These are phyloP conservation scores for Fallopia convolvulus DNA, from an alignment of 148 eudicot species.

Conservation along the genomic window DNA sequence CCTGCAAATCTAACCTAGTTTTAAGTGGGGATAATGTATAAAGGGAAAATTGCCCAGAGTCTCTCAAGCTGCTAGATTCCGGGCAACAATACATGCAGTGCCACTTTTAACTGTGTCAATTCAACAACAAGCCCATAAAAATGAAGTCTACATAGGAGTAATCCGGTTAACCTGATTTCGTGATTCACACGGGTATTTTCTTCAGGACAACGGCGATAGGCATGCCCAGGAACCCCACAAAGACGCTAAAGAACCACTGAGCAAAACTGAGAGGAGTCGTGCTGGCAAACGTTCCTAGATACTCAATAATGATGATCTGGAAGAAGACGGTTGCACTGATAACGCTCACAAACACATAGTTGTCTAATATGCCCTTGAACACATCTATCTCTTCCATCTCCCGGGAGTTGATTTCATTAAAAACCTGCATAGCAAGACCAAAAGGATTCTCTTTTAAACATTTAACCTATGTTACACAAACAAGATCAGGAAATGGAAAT, in stretches of 20 bases:
- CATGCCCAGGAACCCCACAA: slow-evolving; percentile 54
- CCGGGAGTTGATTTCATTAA: slow-evolving; percentile 60
- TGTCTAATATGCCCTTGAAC: slow-evolving; percentile 48
- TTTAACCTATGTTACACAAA: background rate
- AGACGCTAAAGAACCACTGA: slow-evolving; percentile 49
- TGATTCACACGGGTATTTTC: slow-evolving; percentile 23
- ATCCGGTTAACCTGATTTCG: background rate
- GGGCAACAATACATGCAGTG: background rate
- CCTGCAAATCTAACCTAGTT: slow-evolving; percentile 7
- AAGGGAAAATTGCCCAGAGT: slow-evolving; percentile 1
- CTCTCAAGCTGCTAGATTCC: background rate
- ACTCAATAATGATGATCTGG: slow-evolving; percentile 58
- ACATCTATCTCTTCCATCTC: slow-evolving; percentile 61
- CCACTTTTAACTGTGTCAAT: background rate
- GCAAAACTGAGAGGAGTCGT: slow-evolving; percentile 43
- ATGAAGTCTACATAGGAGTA: background rate
- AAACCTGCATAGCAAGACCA: slow-evolving; percentile 31
- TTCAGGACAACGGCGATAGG: slow-evolving; percentile 50
- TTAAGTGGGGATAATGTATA: background rate
- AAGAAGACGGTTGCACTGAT: slow-evolving; percentile 39
- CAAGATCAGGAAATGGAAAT: no score
- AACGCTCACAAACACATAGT: slow-evolving; percentile 53
- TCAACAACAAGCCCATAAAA: background rate
- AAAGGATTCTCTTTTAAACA: background rate
- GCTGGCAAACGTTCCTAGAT: slow-evolving; percentile 59